Conservation (phyloP, 495 filamentous ascomycete genomes). For the Tirmania nivea region DNA sequence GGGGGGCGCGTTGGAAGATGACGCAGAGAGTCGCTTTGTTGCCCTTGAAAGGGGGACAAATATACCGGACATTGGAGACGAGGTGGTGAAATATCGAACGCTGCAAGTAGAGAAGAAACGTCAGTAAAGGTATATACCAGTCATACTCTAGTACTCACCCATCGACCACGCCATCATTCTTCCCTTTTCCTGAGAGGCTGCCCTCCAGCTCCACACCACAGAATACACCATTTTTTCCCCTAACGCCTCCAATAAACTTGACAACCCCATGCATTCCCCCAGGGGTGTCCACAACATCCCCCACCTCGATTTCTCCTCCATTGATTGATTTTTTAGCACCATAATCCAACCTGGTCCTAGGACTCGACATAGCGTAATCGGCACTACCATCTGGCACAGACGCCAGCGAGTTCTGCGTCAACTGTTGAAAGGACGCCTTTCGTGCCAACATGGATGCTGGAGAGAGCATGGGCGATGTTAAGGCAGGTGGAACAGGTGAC, state of each 20-base stretch:
- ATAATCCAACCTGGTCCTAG: slow-evolving; percentile 8
- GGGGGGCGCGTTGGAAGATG: slow-evolving; percentile 39
- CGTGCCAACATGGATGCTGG: slow-evolving; percentile 27
- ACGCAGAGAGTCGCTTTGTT: slow-evolving; percentile 41
- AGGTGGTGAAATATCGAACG: slow-evolving; percentile 63
- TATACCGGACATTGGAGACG: slow-evolving; percentile 61
- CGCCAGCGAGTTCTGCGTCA: slow-evolving; percentile 38
- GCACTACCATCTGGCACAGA: slow-evolving; percentile 38
- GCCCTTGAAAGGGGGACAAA: slow-evolving; percentile 82
- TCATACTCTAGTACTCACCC: slow-evolving; percentile 35
- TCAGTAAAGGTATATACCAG: slow-evolving; percentile 1
- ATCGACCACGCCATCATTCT: slow-evolving; percentile 93
- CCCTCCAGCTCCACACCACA: slow-evolving; percentile 79
- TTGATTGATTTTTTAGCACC: not conserved
- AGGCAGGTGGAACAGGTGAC: not conserved
- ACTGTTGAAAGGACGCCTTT: slow-evolving; percentile 42
- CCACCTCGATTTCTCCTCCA: slow-evolving; percentile 42
- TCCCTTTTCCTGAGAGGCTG: slow-evolving; percentile 62
- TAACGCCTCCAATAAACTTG: slow-evolving; percentile 69
- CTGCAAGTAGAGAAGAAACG: slow-evolving; percentile 22
- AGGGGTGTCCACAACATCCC: slow-evolving; percentile 82
- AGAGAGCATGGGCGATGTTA: slow-evolving; percentile 15
- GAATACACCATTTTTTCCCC: slow-evolving; percentile 77
- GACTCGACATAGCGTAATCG: slow-evolving; percentile 30
- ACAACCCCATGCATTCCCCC: slow-evolving; percentile 83